Base-by-base conservation (phyloP, 495 filamentous ascomycete genomes). In the Margaritispora aquatica region DNA sequence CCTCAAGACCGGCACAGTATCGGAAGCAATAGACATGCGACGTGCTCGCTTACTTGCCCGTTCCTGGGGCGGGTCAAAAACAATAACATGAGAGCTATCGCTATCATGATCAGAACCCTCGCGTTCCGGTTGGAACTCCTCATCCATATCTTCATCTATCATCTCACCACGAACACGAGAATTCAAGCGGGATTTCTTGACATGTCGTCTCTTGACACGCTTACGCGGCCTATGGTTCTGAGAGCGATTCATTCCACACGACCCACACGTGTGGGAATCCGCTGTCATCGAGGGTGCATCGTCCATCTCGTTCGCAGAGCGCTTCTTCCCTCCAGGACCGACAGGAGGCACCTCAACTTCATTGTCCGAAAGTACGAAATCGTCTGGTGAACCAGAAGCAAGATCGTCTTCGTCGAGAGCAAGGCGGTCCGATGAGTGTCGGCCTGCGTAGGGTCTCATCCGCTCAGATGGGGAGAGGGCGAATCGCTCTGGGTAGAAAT, bases 401-500 rank as follows among this genome's bases (percentile, higher is more conserved):
- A 27, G 8, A n/a, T 44, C 38, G 7, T 44, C 15, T n/a, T 44
- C 38, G 15, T 44, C 38, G 23, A 47, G 54, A 24, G 31, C 54
- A 7, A 44, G 24, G 8, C 22, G 17, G 9, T 56, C 54, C 2
- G 3, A n/a, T 20, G 46, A 54, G 29, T 38, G 34, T 8, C 4
- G 34, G 3, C 46, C 41, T 13, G 55, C 46, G 24, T n/a, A 24
- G 5, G 24, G 24, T 17, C 10, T 13, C n/a, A 34, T 24, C 17
- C 46, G 26, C 10, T 51, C 26, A 15, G 13, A 10, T 19, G 55
- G 47, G n/a, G 46, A 51, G 27, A 51, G 38, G 4, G 55, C 38
- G 4, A 57, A 27, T 5, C 41, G 38, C 44, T 57, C 55, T 2
- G 41, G 21, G 41, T 57, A 57, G 44, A 23, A 34, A 50, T 57